Base-by-base conservation (phyloP, 257 asterid genomes). In the Mitragyna speciosa region DNA sequence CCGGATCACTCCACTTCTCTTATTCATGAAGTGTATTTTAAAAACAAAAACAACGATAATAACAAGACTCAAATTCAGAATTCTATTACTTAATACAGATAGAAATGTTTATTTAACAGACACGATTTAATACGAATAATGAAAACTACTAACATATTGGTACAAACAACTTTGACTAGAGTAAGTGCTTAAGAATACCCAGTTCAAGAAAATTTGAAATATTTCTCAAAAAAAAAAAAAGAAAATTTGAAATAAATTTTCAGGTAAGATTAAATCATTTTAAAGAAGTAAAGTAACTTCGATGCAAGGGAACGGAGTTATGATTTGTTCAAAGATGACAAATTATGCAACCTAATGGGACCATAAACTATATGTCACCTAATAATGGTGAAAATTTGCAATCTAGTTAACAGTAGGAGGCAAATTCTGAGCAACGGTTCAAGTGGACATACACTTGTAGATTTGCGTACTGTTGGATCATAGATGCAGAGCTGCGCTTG, bases 321-420 rank as follows among this genome's bases (percentile, higher is more conserved):
- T 47, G 74, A 64, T 49, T 72, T 12, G 65, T 20, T 8, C 11
- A 22, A 28, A 64, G 39, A 47, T 15, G 67, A 33, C 63, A 58
- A 63, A 47, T 52, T 75, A 73, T 73, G 75, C 83, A 80, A 36
- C 69, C 54, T 51, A 7, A 33, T 14, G 79, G 79, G 83, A 73
- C 79, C 83, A 80, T 43, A 14, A 75, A 41, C 1, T 39, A 43
- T 9, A 54, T 26, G 72, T 30, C 39, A 65, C 68, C 75, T 47
- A 6, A 30, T 76, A 64, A 64, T 47, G 63, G 54, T 47, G 72
- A 76, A 76, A 6, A 66, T 6, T 31, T 66, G 71, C 72, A 76
- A 61, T 66, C 61, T 39, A 17, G 28, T 26, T 61, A 15, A 61
- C 14, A 5, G 48, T 20, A 7, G 28, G 15, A 6, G 43, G 12